A percentile compares a stretch with the other conserved stretches of the same genome.
Conservation (phyloP, 306 rosid species). For the Acacia confusa region DNA sequence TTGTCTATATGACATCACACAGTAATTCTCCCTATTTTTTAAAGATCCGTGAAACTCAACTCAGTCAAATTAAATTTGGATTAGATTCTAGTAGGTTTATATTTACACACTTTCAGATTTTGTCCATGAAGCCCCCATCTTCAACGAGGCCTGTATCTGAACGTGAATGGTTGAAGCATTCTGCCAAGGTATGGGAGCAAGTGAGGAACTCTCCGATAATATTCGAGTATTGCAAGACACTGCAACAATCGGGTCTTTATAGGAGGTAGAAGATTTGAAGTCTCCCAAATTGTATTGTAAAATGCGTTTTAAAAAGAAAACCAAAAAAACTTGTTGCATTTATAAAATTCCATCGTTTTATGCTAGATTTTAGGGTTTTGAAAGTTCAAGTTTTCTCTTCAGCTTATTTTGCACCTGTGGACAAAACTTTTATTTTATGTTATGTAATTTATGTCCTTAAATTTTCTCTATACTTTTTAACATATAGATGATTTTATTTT, state of each 20-base stretch:
- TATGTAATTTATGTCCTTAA: too few species aligned
- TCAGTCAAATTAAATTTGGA: neutral
- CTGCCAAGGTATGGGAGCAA: conserved; percentile 83
- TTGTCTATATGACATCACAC: too few species aligned
- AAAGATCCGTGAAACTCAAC: neutral
- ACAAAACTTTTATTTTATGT: too few species aligned
- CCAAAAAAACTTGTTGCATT: neutral
- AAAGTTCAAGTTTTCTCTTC: too few species aligned
- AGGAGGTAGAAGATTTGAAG: conserved; percentile 49
- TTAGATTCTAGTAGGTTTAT: too few species aligned
- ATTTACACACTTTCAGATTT: conserved; percentile 42
- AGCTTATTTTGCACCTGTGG: too few species aligned
- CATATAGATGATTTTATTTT: too few species aligned
- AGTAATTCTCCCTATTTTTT: neutral
- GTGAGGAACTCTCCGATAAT: conserved; percentile 74
- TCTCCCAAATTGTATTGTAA: neutral
- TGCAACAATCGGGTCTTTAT: conserved; percentile 68
- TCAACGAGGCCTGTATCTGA: conserved; percentile 64
- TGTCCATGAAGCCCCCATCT: conserved; percentile 65
- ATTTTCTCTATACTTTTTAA: too few species aligned
- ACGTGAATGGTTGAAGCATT: conserved; percentile 91
- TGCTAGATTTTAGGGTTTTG: too few species aligned
- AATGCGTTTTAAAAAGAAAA: too few species aligned
- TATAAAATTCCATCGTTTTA: too few species aligned
- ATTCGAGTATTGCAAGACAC: conserved; percentile 66